These are phyloP conservation scores for Amphibolis antarctica DNA, from an alignment of 106 monocot species.

Conservation along the genomic window DNA sequence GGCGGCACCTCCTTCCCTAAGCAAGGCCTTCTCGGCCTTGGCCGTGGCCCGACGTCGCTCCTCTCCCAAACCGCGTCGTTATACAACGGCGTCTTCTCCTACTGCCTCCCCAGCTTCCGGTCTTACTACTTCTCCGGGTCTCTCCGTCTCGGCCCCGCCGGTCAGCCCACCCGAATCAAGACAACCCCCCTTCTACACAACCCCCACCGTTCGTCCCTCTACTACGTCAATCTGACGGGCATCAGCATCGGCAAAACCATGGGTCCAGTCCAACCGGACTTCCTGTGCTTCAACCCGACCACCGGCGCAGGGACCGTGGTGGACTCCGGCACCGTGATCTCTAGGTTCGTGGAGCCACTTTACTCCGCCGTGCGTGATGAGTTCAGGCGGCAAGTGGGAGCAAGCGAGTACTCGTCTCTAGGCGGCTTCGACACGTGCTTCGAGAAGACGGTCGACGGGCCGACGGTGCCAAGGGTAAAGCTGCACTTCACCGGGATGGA, in stretches of 20 bases:
- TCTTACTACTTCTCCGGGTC: conserved; percentile 99
- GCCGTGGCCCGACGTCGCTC: conserved; percentile 46
- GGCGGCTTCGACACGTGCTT: conserved; percentile 94
- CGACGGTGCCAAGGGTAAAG: conserved; percentile 22
- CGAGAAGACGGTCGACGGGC: conserved; percentile 6
- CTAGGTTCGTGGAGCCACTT: conserved; percentile 48
- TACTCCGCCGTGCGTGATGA: conserved; percentile 64
- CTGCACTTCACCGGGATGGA: conserved; percentile 57
- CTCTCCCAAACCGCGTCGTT: conserved; percentile 40
- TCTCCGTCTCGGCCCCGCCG: conserved; percentile 52
- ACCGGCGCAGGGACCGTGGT: conserved; percentile 81
- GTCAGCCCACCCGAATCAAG: conserved; percentile 43
- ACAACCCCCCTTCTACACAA: conserved; percentile 72
- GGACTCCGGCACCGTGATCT: conserved; percentile 89
- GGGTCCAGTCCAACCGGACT: conserved; percentile 22
- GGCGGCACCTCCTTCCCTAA: conserved; percentile 42
- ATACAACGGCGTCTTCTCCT: conserved; percentile 84
- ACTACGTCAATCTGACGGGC: conserved; percentile 75
- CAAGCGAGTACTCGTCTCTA: conserved; percentile 54
- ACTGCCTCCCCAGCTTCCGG: conserved; percentile 85
- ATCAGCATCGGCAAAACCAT: conserved; percentile 47
- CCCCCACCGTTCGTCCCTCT: conserved; percentile 81
- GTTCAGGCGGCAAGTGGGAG: conserved; percentile 71
- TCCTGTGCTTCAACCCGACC: conserved; percentile 45
- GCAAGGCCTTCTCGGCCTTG: conserved; percentile 65